These are phyloP conservation scores for Gastrolobium bilobum DNA, from an alignment of 306 rosid species.

Conservation along the genomic window DNA sequence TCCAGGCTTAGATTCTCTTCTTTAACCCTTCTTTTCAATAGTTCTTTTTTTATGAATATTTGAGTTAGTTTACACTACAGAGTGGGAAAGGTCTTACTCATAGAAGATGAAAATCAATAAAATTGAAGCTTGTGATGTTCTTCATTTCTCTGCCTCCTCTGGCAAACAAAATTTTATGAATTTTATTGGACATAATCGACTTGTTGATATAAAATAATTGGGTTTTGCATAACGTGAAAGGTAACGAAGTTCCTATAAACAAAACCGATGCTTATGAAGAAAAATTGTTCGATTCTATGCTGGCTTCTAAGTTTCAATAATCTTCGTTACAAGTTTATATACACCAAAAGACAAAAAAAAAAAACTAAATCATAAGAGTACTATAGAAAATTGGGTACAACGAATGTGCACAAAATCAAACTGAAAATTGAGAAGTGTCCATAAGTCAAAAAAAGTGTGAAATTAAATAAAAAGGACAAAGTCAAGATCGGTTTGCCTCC, in stretches of 20 bases:
- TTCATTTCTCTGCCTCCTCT: constrained; percentile 3
- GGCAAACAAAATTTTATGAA: neutral
- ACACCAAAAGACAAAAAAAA: neutral
- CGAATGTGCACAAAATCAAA: neutral
- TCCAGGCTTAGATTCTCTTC: neutral
- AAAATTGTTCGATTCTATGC: neutral
- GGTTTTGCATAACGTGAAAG: constrained; percentile 29
- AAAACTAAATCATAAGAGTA: neutral
- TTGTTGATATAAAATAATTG: constrained; percentile 1
- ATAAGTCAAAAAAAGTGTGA: constrained; percentile 21
- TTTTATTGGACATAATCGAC: neutral
- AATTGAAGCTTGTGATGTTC: constrained; percentile 35
- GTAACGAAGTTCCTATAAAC: neutral
- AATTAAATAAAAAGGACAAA: neutral
- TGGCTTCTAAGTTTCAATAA: constrained; percentile 7
- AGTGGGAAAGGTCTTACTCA: constrained; percentile 17
- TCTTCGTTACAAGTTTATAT: neutral
- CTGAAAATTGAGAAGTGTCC: constrained; percentile 1
- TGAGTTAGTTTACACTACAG: constrained; percentile 5
- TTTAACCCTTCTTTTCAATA: neutral
- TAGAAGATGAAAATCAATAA: constrained; percentile 19
- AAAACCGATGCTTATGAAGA: constrained; percentile 9
- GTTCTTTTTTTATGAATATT: neutral
- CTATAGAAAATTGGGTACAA: neutral
- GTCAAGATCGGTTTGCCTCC: constrained; percentile 45